Evolutionary conservation across 352 stramenopile species (phyloP), one percentile per base, ranked within the genome.

Genomic region (Pythium sukuiense): DNA sequence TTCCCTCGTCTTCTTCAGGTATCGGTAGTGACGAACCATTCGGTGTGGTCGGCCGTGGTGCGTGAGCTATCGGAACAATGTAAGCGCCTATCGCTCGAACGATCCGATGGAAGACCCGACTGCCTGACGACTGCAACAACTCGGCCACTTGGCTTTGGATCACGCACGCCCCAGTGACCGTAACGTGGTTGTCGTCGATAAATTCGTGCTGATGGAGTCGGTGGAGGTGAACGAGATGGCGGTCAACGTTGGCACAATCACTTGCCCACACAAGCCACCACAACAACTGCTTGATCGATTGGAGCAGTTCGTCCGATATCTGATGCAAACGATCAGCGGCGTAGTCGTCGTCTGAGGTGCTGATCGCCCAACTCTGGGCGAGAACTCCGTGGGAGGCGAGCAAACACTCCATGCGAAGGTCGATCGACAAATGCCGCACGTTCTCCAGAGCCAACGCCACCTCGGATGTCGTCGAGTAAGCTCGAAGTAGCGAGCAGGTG

Each of bases 101-200:
- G 29, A 70, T 61, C 16, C 37, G 27, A 41, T 61, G 16, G 18
- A 65, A 70, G 14, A 79, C 48, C 6, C 37, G 39, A 45, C 41
- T 46, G 1, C 74, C 74, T 16, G 72, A 74, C 26, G 58, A 68
- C 11, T 79, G 37, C 43, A 85, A 67, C 41, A 79, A 72, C 48
- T 73, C 59, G 43, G 70, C 59, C 6, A 79, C 35, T 20, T 69
- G 50, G 45, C 39, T 64, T 56, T 77, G 65, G 26, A 80, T 69
- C 11, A 80, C 6, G 26, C 54, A 48, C 26, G 35, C 59, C 7
- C 74, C 74, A 55, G 56, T 52, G 6, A 76, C 65, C 18, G n/a
- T 50, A 5, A 48, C 26, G n/a, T 6, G n/a, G 13, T 35, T 56
- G 9, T 14, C 26, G 8, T 56, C 26, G 18, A 37, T 20, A 41